Conservation (phyloP, 2,329 filamentous ascomycete genomes). For the Bipolaris oryzae region DNA sequence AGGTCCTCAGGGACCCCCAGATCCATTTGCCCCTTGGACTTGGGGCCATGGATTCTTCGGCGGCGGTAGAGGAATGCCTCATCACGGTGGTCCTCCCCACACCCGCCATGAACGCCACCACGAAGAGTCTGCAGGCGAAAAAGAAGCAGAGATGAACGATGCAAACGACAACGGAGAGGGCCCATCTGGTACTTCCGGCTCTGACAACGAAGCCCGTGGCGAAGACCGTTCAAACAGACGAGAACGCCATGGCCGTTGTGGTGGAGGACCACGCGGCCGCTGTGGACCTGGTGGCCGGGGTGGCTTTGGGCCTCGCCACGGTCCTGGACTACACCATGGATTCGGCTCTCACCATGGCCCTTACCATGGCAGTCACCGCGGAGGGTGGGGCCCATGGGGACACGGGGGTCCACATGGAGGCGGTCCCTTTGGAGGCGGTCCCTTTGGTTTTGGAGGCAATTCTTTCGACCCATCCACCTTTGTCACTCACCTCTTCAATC, state of each 20-base stretch:
- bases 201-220: constrained; percentile 27
- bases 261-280: constrained; percentile 27
- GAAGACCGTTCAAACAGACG: constrained; percentile 18
- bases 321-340: constrained; percentile 16
- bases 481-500: constrained; percentile 41
- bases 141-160: constrained; percentile 21
- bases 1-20: constrained; percentile 21
- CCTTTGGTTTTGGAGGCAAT: constrained; percentile 18
- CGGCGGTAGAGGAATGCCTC: constrained; percentile 32
- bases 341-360: constrained; percentile 22
- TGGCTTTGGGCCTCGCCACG: constrained; percentile 24
- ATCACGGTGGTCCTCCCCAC: constrained; percentile 38
- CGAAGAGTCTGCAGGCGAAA: constrained; percentile 19
- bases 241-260: constrained; percentile 29
- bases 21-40: constrained; percentile 40
- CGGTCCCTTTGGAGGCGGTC: constrained; percentile 19
- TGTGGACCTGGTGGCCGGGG: constrained; percentile 31
- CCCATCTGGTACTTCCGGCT: constrained; percentile 34
- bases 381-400: constrained; percentile 37
- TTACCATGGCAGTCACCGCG: constrained; percentile 23
- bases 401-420: constrained; percentile 22
- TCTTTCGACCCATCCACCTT: constrained; percentile 35
- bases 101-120: constrained; percentile 30
- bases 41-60: constrained; percentile 43
- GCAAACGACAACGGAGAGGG: constrained; percentile 39